A percentile compares a stretch with the other conserved stretches of the same genome.
These are phyloP conservation scores for Lecanicillium sp. DNA, from an alignment of 2,329 filamentous ascomycete species.

Conservation along the genomic window DNA sequence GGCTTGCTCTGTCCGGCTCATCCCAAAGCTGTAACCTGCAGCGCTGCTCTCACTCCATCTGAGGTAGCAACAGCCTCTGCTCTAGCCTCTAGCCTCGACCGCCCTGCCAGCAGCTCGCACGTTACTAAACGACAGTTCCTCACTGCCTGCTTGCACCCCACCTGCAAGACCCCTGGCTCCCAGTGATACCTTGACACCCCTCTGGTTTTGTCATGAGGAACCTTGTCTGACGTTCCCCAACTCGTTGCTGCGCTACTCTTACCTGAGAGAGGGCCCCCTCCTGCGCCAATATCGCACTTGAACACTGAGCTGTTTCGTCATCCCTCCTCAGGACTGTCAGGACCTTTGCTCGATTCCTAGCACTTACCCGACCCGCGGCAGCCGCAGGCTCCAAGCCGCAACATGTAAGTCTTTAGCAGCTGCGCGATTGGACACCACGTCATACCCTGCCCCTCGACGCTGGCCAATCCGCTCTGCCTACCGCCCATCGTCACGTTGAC, in stretches of 20 bases:
- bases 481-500: too few species aligned
- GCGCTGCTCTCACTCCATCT: too few species aligned
- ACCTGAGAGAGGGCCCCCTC: background rate
- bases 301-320: background rate
- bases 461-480: too few species aligned
- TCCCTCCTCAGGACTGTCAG: background rate
- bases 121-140: constrained; percentile 1
- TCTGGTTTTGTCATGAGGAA: constrained; percentile 6
- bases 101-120: background rate
- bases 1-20: too few species aligned
- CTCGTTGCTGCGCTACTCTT: background rate
- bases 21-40: too few species aligned
- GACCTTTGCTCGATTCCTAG: background rate
- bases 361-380: constrained; percentile 5
- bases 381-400: constrained; percentile 15
- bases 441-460: too few species aligned
- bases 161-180: constrained; percentile 4
- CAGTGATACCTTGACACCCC: constrained; percentile 2
- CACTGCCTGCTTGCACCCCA: background rate
- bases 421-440: constrained; percentile 2
- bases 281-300: background rate
- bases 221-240: constrained; percentile 2
- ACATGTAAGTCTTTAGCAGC: constrained; percentile 24
- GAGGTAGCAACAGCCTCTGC: too few species aligned
- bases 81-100: background rate